These are phyloP conservation scores for Kazachstania sp. DNA, from an alignment of 1,139 yeast genomes.

Conservation along the genomic window DNA sequence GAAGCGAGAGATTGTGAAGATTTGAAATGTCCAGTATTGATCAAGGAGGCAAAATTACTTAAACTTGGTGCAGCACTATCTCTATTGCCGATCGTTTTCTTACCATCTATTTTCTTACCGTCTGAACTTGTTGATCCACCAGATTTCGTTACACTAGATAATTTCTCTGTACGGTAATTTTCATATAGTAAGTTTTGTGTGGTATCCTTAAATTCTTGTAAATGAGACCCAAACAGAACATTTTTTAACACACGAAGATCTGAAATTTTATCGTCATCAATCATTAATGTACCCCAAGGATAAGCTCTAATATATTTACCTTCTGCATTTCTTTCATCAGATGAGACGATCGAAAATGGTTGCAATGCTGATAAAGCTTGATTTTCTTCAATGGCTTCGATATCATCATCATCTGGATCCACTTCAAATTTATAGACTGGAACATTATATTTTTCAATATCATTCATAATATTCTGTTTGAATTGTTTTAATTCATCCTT, in stretches of 20 bases:
- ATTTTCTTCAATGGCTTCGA: conserved; percentile 76
- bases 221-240: conserved; percentile 81
- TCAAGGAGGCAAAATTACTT: conserved; percentile 30
- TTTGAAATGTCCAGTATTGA: conserved; percentile 29
- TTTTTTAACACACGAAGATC: conserved; percentile 81
- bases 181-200: conserved; percentile 91
- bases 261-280: conserved; percentile 73
- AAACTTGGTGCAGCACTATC: conserved; percentile 31
- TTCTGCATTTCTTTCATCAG: conserved; percentile 53
- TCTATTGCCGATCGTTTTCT: conserved; percentile 13
- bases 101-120: too few species aligned
- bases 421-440: conserved; percentile 79
- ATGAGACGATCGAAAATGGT: conserved; percentile 86
- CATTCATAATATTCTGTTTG: conserved; percentile 59
- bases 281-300: conserved; percentile 92
- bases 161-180: conserved; percentile 83
- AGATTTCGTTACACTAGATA: conserved; percentile 43
- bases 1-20: conserved; percentile 26
- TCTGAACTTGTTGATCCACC: background rate
- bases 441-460: conserved; percentile 64
- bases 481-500: conserved; percentile 58
- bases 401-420: conserved; percentile 53
- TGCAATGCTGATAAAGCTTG: conserved; percentile 62
- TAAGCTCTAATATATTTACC: conserved; percentile 72
- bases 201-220: conserved; percentile 85